phyloP scores from a whole-genome alignment of 1,284 basidiomycete species.

The Volvariella surrecta region DNA sequence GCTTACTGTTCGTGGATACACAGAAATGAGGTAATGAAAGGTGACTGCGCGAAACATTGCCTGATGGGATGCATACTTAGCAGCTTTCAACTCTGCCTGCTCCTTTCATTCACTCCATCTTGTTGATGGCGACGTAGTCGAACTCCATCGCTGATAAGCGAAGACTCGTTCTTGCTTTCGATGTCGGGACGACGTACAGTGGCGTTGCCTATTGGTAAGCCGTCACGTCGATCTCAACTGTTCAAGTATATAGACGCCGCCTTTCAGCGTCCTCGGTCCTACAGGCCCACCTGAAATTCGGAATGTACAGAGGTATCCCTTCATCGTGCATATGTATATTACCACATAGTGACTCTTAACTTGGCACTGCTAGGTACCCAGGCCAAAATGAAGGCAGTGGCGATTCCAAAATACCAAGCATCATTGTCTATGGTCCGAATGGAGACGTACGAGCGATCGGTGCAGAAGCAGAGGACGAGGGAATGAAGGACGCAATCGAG shows the following conservation, averaged over 20 bases:
- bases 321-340: neutral
- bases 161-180: neutral
- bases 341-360: neutral
- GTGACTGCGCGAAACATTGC: too few species aligned
- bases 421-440: conserved; percentile 24
- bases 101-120: too few species aligned
- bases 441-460: conserved; percentile 21
- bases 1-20: too few species aligned
- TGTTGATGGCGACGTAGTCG: too few species aligned
- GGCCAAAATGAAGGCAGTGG: conserved; percentile 23
- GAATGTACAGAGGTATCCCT: neutral
- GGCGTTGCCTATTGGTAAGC: neutral
- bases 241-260: neutral
- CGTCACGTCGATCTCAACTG: neutral
- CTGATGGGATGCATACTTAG: too few species aligned
- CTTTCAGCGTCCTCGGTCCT: neutral
- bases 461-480: conserved; percentile 18
- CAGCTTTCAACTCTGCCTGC: too few species aligned
- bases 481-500: neutral
- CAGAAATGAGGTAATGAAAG: too few species aligned
- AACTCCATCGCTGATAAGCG: neutral
- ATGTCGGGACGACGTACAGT: neutral
- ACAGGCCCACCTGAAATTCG: conserved; percentile 5
- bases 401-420: conserved; percentile 25
- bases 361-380: conserved; percentile 20